Evolutionary conservation across 768 basidiomycete genomes (phyloP).

Genomic region (Pulveroboletus ravenelii): DNA sequence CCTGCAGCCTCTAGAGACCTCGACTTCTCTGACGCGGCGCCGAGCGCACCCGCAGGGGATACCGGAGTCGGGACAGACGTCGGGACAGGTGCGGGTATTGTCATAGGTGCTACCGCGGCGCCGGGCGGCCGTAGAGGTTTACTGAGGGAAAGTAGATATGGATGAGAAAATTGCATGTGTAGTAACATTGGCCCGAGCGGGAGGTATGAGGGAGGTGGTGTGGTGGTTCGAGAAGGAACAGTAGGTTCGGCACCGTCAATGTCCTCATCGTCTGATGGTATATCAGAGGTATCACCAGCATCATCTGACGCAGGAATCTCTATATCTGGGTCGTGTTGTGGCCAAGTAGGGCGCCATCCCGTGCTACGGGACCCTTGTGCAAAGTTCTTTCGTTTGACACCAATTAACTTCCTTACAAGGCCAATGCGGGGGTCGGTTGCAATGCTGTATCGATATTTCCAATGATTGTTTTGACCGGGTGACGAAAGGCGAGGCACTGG

Average conservation of each 20-base stretch:
- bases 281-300: constrained; percentile 37
- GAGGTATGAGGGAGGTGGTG: constrained; percentile 67
- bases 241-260: constrained; percentile 26
- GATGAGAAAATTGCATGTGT: constrained; percentile 64
- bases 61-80: constrained; percentile 78
- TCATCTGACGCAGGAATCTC: constrained; percentile 30
- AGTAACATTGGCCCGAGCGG: constrained; percentile 67
- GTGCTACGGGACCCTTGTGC: constrained; percentile 33
- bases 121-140: constrained; percentile 57
- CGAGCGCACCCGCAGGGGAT: constrained; percentile 70
- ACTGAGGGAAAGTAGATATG: constrained; percentile 56
- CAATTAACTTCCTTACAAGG: constrained; percentile 62
- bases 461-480: constrained; percentile 29
- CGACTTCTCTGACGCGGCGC: constrained; percentile 58
- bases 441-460: constrained; percentile 52
- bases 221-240: constrained; percentile 50
- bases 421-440: constrained; percentile 71
- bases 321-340: constrained; percentile 47
- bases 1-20: constrained; percentile 67
- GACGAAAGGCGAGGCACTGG: constrained; percentile 18
- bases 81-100: constrained; percentile 36
- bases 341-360: constrained; percentile 41
- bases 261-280: constrained; percentile 39
- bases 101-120: constrained; percentile 43
- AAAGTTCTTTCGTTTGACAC: constrained; percentile 61